Base-by-base conservation (phyloP, 1,139 yeast species). In the Geotrichum siamense region DNA sequence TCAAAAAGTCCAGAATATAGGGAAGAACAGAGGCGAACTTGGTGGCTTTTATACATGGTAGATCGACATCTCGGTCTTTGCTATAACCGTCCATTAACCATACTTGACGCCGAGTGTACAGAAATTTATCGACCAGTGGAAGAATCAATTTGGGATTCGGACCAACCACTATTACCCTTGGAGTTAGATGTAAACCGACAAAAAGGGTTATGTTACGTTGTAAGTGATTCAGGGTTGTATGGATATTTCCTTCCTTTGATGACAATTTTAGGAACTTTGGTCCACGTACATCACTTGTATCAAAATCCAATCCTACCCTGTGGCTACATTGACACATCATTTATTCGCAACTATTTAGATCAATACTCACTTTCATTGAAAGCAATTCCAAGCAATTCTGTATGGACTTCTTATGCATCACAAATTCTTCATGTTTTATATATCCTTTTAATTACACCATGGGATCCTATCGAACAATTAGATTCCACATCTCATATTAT, bases 31-130 rank as follows among this genome's bases (percentile, higher is more conserved):
- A 56, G 71, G 10, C 56, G 73, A 25, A 58, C 65, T 0, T 69
- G 72, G 72, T 68, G 72, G 71, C 57, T 66, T 5, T 51, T 69
- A 19, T 69, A 63, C 48, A 57, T 65, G 39, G 56, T 69, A 15
- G 73, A 69, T 52, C 57, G 71, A 6, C 64, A 68, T 48, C 54
- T 67, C 5, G 66, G 68, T 0, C 53, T 69, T 33, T 63, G 70
- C 43, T 67, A 66, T 51, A 68, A 67, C 46, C 53, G 63, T 4
- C 62, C 65, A 1, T 47, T 62, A 25, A 52, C 59, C 5, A 57
- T 67, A 17, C 51, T 60, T 10, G 72, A 69, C 46, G 50, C 59
- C 3, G 69, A 64, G 44, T 60, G 63, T 20, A 46, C 51, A 40
- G 58, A 56, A 5, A 48, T 68, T 13, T 63, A 54, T 44, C 55